Conservation (phyloP, 176 grass and related monocot genomes). For the Raddia distichophylla region DNA sequence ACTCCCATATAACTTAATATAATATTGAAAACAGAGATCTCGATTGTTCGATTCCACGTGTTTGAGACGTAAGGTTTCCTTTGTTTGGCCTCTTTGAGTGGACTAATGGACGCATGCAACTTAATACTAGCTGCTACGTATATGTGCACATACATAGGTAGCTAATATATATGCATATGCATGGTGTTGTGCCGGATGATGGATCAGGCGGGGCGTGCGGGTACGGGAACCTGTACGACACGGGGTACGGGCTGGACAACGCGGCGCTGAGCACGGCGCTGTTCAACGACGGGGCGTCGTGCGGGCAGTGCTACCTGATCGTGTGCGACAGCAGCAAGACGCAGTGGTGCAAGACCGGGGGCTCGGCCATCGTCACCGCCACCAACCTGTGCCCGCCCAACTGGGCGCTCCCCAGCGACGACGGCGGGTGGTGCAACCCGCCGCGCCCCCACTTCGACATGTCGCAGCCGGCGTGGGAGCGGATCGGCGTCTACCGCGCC, state of each 20-base stretch:
- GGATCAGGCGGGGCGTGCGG: slow-evolving; percentile 48
- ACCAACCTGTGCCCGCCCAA: slow-evolving; percentile 74
- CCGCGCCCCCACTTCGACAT: slow-evolving; percentile 63
- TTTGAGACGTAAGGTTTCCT: too few species aligned
- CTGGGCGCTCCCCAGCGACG: slow-evolving; percentile 38
- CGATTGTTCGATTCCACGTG: too few species aligned
- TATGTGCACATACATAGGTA: not conserved
- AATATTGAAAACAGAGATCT: too few species aligned
- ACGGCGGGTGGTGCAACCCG: slow-evolving; percentile 69
- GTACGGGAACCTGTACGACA: slow-evolving; percentile 62
- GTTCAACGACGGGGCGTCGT: slow-evolving; percentile 63
- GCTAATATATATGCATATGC: not conserved
- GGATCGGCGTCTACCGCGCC: slow-evolving; percentile 36
- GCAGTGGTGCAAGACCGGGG: slow-evolving; percentile 28
- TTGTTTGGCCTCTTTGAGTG: too few species aligned
- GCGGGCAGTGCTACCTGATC: slow-evolving; percentile 59
- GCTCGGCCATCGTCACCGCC: slow-evolving; percentile 45
- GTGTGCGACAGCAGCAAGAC: slow-evolving; percentile 23
- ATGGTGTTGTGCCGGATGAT: not conserved
- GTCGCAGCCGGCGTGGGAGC: slow-evolving; percentile 61
- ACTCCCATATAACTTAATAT: too few species aligned
- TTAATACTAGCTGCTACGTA: too few species aligned
- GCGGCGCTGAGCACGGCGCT: slow-evolving; percentile 55
- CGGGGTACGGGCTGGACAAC: slow-evolving; percentile 52
- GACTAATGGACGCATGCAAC: too few species aligned